Percentiles rank a stretch among this genome's conserved stretches.
Evolutionary conservation across 2,329 filamentous ascomycete genomes (phyloP).

Genomic region (Xylaria sp.): DNA sequence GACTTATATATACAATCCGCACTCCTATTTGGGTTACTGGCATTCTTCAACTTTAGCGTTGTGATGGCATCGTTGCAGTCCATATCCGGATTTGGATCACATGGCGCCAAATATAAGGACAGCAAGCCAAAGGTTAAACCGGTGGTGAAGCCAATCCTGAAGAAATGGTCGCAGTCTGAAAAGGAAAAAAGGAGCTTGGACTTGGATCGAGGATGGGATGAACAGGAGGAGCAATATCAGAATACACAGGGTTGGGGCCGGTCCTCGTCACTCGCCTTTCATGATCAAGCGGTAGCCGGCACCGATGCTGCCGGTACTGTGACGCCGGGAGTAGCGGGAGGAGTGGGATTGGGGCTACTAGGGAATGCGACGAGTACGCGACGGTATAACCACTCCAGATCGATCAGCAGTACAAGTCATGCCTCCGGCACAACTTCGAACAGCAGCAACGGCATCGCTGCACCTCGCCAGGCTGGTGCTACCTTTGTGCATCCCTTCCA

Average conservation of each 20-base stretch:
- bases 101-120: conserved; percentile 49
- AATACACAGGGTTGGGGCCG: conserved; percentile 43
- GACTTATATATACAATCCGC: conserved; percentile 33
- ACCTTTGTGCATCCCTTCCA: conserved; percentile 72
- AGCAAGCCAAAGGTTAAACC: conserved; percentile 60
- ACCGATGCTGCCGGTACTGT: conserved; percentile 11
- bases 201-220: conserved; percentile 68
- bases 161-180: conserved; percentile 60
- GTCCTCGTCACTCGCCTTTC: conserved; percentile 32
- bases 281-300: conserved; percentile 29
- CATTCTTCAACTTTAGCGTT: conserved; percentile 16
- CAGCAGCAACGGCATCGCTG: conserved; percentile 53
- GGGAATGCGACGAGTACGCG: conserved; percentile 42
- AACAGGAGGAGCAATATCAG: conserved; percentile 57
- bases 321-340: conserved; percentile 18
- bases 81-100: conserved; percentile 45
- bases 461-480: conserved; percentile 53
- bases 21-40: conserved; percentile 8
- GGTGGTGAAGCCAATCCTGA: conserved; percentile 70
- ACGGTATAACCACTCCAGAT: conserved; percentile 66
- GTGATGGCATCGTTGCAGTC: conserved; percentile 53
- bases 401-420: conserved; percentile 68
- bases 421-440: conserved; percentile 65
- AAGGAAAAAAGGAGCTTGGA: conserved; percentile 73
- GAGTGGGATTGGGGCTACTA: conserved; percentile 25